Percentiles rank a stretch among this genome's conserved stretches.
Evolutionary conservation across 176 grass and related monocot genomes (phyloP).

Genomic region (Aegilops bicornis): DNA sequence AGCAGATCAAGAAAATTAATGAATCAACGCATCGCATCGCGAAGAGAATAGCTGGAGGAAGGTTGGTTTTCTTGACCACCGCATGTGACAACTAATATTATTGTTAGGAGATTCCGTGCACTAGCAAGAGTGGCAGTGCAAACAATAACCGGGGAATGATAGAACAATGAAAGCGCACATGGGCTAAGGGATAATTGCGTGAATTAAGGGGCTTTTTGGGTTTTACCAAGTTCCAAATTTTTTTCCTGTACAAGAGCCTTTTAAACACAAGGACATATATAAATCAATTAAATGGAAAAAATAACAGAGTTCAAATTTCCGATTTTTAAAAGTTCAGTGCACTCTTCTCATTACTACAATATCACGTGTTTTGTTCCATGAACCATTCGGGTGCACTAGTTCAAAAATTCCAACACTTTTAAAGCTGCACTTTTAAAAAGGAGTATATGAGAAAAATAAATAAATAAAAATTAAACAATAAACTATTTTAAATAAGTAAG

Average conservation of each 20-base stretch:
- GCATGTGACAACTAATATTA: slow-evolving; percentile 27
- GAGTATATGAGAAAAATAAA: not conserved
- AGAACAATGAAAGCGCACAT: not conserved
- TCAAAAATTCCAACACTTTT: not conserved
- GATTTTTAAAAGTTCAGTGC: not conserved
- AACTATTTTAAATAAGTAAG: too few relatives aligned
- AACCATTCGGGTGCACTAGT: not conserved
- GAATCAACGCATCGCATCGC: not conserved
- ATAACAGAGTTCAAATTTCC: not conserved
- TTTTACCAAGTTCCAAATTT: too few relatives aligned
- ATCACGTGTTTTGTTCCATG: not conserved
- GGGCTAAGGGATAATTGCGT: not conserved
- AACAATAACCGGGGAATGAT: not conserved
- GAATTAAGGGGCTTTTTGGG: not conserved
- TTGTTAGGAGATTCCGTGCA: slow-evolving; percentile 15
- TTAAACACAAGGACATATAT: not conserved
- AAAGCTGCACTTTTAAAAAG: not conserved
- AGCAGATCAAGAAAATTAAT: not conserved
- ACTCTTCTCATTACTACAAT: not conserved
- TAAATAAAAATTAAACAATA: too few relatives aligned
- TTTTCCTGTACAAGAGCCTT: not conserved
- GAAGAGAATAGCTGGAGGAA: slow-evolving; percentile 23
- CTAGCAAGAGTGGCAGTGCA: not conserved
- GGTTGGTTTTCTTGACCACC: slow-evolving; percentile 7
- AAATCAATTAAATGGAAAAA: not conserved